Evolutionary conservation across 192 early-diverging fungal genomes (phyloP).

Genomic region (Backusella luteola): DNA sequence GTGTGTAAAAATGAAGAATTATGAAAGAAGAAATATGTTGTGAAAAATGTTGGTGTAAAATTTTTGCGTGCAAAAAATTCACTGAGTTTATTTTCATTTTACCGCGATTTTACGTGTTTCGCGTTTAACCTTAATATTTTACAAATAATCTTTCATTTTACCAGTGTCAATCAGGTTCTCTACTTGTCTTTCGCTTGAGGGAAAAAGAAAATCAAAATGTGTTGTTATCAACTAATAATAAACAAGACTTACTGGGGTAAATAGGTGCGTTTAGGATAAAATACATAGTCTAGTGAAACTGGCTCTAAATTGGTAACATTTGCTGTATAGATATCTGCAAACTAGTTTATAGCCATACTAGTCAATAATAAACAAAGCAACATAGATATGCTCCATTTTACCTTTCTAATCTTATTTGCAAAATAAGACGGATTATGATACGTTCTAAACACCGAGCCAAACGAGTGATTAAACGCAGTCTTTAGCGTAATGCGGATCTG

Average conservation of each 20-base stretch:
- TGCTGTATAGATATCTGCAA: slow-evolving; percentile 48
- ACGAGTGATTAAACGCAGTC: slow-evolving; percentile 51
- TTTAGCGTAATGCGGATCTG: slow-evolving; percentile 44
- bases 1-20: neutral
- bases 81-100: neutral
- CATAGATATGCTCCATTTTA: neutral
- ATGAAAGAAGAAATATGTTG: neutral
- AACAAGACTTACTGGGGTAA: slow-evolving; percentile 49
- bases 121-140: neutral
- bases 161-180: slow-evolving; percentile 36
- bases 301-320: slow-evolving; percentile 49
- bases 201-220: neutral
- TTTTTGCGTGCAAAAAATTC: neutral
- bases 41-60: neutral
- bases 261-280: slow-evolving; percentile 58
- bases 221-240: neutral
- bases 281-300: slow-evolving; percentile 59
- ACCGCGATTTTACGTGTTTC: slow-evolving; percentile 3
- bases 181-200: slow-evolving; percentile 27
- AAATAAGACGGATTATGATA: slow-evolving; percentile 59
- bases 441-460: slow-evolving; percentile 63
- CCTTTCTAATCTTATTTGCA: slow-evolving; percentile 55
- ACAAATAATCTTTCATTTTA: slow-evolving; percentile 10
- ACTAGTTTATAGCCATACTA: neutral
- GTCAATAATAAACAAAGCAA: neutral